These are phyloP conservation scores for Fonsecaea monophora DNA, from an alignment of 2,329 filamentous ascomycete genomes.

Conservation along the genomic window DNA sequence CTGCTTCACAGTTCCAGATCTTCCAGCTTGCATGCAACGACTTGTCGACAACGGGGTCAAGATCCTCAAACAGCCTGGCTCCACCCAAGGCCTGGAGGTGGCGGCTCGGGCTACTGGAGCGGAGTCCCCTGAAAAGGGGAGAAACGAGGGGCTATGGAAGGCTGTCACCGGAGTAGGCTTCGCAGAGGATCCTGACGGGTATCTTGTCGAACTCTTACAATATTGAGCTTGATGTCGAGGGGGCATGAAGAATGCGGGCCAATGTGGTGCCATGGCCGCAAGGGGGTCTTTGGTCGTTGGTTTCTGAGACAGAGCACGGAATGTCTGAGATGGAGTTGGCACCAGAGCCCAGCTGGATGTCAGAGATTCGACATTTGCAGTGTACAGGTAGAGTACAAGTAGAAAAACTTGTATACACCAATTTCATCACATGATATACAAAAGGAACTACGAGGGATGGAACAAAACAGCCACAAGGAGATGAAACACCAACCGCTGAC, in stretches of 20 bases:
- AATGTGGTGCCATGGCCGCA: neutral
- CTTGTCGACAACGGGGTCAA: constrained; percentile 7
- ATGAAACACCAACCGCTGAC: neutral
- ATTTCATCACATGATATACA: neutral
- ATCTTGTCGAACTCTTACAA: constrained; percentile 14
- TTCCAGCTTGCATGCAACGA: constrained; percentile 7
- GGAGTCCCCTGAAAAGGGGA: constrained; percentile 5
- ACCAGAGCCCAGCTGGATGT: neutral
- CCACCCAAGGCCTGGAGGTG: neutral
- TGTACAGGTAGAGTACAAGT: neutral
- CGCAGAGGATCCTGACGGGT: constrained; percentile 19
- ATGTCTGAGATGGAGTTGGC: neutral
- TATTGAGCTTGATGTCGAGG: neutral
- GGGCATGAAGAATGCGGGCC: neutral
- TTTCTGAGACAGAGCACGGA: neutral
- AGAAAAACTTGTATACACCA: neutral
- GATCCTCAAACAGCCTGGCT: constrained; percentile 11
- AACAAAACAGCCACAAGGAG: neutral
- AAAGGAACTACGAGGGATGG: neutral
- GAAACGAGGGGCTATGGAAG: constrained; percentile 12
- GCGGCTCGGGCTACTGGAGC: neutral
- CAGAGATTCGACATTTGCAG: neutral
- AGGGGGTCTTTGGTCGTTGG: neutral
- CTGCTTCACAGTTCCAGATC: constrained; percentile 19
- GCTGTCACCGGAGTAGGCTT: constrained; percentile 3